Percentiles rank a stretch among this genome's conserved stretches.
These are phyloP conservation scores for Arthrobotrys sphaeroides DNA, from an alignment of 2,329 filamentous ascomycete species.

Conservation along the genomic window DNA sequence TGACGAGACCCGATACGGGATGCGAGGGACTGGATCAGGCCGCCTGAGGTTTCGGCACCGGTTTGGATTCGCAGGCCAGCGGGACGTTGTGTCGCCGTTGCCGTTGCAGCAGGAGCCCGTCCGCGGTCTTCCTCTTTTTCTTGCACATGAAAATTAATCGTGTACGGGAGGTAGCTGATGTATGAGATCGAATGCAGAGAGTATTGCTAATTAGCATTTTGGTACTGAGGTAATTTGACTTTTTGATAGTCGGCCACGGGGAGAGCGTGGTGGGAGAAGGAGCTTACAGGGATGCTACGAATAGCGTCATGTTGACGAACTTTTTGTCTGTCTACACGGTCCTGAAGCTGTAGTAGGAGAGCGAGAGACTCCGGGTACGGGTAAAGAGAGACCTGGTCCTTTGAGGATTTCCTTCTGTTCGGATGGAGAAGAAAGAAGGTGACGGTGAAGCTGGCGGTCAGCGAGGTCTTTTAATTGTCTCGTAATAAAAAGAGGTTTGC, in stretches of 20 bases:
- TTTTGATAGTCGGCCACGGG: conserved; percentile 46
- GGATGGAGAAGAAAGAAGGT: background rate
- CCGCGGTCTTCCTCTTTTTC: conserved; percentile 59
- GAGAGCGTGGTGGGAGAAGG: conserved; percentile 1
- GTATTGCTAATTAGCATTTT: background rate
- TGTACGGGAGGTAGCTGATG: conserved; percentile 88
- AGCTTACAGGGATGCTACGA: conserved; percentile 66
- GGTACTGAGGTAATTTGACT: background rate
- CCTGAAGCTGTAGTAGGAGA: conserved; percentile 5
- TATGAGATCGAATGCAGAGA: background rate
- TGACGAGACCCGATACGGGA: conserved; percentile 57
- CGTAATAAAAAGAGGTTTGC: background rate
- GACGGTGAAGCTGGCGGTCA: background rate
- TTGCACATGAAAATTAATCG: conserved; percentile 82
- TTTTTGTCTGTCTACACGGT: background rate
- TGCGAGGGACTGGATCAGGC: conserved; percentile 54
- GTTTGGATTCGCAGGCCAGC: conserved; percentile 55
- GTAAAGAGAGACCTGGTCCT: background rate
- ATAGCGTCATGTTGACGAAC: conserved; percentile 64
- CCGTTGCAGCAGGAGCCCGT: conserved; percentile 63
- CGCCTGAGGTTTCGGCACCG: conserved; percentile 56
- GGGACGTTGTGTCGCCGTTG: conserved; percentile 60
- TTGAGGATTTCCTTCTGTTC: background rate
- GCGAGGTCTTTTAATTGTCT: conserved; percentile 5
- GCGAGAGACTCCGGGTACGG: background rate